These are phyloP conservation scores for Penicillium fuscoglaucum DNA, from an alignment of 2,329 filamentous ascomycete genomes.

Conservation along the genomic window DNA sequence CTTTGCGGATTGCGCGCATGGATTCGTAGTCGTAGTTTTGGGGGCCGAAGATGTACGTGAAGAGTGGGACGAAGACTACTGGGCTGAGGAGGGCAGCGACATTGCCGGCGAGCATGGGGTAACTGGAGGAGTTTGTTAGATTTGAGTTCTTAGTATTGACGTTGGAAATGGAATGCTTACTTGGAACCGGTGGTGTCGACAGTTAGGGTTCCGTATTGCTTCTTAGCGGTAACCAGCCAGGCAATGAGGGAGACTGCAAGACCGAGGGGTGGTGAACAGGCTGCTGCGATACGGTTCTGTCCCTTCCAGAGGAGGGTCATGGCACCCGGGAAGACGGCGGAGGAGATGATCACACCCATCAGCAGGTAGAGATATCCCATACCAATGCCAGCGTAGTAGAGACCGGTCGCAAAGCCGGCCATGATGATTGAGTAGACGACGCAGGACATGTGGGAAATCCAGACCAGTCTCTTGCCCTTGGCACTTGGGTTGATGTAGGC, in stretches of 20 bases:
- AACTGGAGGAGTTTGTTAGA: slow-evolving; percentile 34
- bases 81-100: slow-evolving; percentile 79
- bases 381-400: slow-evolving; percentile 71
- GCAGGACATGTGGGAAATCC: slow-evolving; percentile 73
- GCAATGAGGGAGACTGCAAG: slow-evolving; percentile 68
- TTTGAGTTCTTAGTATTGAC: background rate
- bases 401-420: slow-evolving; percentile 73
- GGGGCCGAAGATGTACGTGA: slow-evolving; percentile 68
- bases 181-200: slow-evolving; percentile 80
- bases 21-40: slow-evolving; percentile 84
- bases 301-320: slow-evolving; percentile 78
- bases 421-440: slow-evolving; percentile 75
- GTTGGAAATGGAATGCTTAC: slow-evolving; percentile 28
- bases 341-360: slow-evolving; percentile 88
- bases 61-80: slow-evolving; percentile 68
- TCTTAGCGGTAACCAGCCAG: slow-evolving; percentile 75
- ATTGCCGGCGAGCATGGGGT: slow-evolving; percentile 85
- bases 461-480: slow-evolving; percentile 73
- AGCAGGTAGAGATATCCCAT: slow-evolving; percentile 89
- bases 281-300: slow-evolving; percentile 74
- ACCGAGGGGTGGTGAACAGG: slow-evolving; percentile 67
- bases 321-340: slow-evolving; percentile 79
- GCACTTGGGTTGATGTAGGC: slow-evolving; percentile 80
- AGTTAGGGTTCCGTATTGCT: slow-evolving; percentile 65
- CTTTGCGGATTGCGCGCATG: slow-evolving; percentile 76